Base-by-base conservation (phyloP, 257 asterid genomes). In the Rubia yunnanensis region DNA sequence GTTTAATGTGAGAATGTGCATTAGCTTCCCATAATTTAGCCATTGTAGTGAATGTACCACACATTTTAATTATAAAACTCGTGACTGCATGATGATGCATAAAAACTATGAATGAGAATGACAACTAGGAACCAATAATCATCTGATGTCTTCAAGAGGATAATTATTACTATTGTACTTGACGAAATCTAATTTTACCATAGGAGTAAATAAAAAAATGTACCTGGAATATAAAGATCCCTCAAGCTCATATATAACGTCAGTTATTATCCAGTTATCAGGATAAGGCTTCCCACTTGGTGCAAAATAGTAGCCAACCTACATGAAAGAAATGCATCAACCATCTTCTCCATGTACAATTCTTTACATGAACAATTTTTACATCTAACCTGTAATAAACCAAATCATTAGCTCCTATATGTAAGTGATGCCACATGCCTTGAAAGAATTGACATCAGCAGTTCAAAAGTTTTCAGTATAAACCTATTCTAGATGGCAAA, bases 271-370 rank as follows among this genome's bases (percentile, higher is more conserved):
- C 99, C 99, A 94, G 74, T 94, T 94, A 84, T 94, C 99, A 78
- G 99, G 99, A 79, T 89, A 94, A 52, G 99, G 99, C 84, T 94
- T 94, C 79, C 99, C 97, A 75, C 99, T 94, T 63, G 99, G 99
- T 23, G 99, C 99, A 85, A 84, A 88, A 79, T 87, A 89, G 78
- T 94, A 94, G 76, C 99, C 99, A 70, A 94, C 97, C 99, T 94
- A 66, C 68, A 71, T 72, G 67, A 69, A 72, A 59, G 65, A 56
- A 59, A 70, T 56, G 63, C 61, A 65, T 13, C 66, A 70, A 61
- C 54, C 52, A 22, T 67, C 63, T 59, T 60, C 18, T 46, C 49
- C 13, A 46, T 32, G 23, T 38, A 31, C 39, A 55, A 61, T 8
- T 34, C 23, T 44, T 17, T 26, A 24, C 14, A 62, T 17, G 13